Percentiles rank a stretch among this genome's conserved stretches.
Conservation (phyloP, 805 yeast genomes). For the Candida silvatica region DNA sequence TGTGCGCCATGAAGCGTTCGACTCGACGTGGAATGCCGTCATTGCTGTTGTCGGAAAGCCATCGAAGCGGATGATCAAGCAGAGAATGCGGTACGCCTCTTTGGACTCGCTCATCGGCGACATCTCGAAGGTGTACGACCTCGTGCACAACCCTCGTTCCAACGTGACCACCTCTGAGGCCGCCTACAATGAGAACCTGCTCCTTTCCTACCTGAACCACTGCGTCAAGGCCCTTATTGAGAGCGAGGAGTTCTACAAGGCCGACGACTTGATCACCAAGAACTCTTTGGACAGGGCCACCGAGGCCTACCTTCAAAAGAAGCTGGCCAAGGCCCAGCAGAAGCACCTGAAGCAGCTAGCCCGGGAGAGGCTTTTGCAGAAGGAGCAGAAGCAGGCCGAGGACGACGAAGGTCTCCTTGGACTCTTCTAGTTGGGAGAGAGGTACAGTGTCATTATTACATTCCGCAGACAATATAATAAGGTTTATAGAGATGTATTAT, state of each 20-base stretch:
- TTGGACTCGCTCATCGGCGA: slow-evolving; percentile 14
- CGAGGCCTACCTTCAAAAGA: slow-evolving; percentile 10
- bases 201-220: slow-evolving; percentile 13
- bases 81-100: slow-evolving; percentile 16
- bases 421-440: slow-evolving; percentile 15
- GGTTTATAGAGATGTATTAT: slow-evolving; percentile 1
- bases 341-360: slow-evolving; percentile 12
- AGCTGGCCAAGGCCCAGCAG: slow-evolving; percentile 10
- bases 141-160: slow-evolving; percentile 5
- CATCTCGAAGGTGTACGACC: slow-evolving; percentile 14
- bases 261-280: slow-evolving; percentile 19
- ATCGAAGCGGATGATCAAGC: slow-evolving; percentile 13
- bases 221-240: slow-evolving; percentile 15
- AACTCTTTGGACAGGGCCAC: slow-evolving; percentile 17
- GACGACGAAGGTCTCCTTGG: slow-evolving; percentile 23
- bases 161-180: slow-evolving; percentile 11
- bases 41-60: slow-evolving; percentile 9
- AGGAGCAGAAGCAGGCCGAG: slow-evolving; percentile 12
- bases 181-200: slow-evolving; percentile 12
- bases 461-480: too few relatives aligned
- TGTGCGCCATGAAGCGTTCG: slow-evolving; percentile 15
- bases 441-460: neutral
- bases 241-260: slow-evolving; percentile 17
- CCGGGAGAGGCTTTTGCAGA: slow-evolving; percentile 5
- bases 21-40: slow-evolving; percentile 17